Percentiles rank a stretch among this genome's conserved stretches.
These are phyloP conservation scores for Scedosporium apiospermum DNA, from an alignment of 2,329 filamentous ascomycete species.

Conservation along the genomic window DNA sequence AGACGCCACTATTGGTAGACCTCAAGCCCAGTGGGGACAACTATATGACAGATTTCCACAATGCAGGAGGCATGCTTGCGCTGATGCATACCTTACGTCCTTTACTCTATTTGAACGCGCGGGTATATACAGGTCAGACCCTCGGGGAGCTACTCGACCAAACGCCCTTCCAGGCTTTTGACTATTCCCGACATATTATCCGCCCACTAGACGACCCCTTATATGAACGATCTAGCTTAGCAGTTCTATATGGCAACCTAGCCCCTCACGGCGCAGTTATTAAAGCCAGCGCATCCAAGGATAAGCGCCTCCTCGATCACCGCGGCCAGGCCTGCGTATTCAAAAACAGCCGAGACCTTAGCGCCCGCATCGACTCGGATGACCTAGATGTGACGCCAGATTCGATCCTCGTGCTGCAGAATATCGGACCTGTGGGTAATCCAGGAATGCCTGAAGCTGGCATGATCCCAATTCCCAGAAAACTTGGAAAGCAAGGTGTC, in stretches of 20 bases:
- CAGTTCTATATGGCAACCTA: slow-evolving; percentile 75
- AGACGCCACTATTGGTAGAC: slow-evolving; percentile 73
- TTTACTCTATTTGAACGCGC: slow-evolving; percentile 65
- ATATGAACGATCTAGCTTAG: slow-evolving; percentile 68
- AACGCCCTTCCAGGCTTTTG: slow-evolving; percentile 55
- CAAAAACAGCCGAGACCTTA: slow-evolving; percentile 66
- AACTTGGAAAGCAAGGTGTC: slow-evolving; percentile 64
- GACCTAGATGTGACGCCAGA: slow-evolving; percentile 50
- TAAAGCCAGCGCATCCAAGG: slow-evolving; percentile 80
- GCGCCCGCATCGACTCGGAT: slow-evolving; percentile 46
- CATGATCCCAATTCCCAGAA: slow-evolving; percentile 57
- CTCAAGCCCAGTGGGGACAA: slow-evolving; percentile 80
- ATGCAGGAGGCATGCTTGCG: slow-evolving; percentile 75
- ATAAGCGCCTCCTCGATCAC: slow-evolving; percentile 46
- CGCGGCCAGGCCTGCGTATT: slow-evolving; percentile 52
- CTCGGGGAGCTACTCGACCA: slow-evolving; percentile 68
- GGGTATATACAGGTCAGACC: slow-evolving; percentile 77
- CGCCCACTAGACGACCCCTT: slow-evolving; percentile 33
- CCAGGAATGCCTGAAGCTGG: slow-evolving; percentile 89
- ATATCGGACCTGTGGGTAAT: slow-evolving; percentile 82
- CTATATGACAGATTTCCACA: slow-evolving; percentile 85
- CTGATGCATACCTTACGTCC: slow-evolving; percentile 71
- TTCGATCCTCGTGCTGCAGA: slow-evolving; percentile 70
- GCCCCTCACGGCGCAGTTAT: slow-evolving; percentile 76
- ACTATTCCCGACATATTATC: slow-evolving; percentile 11